Conservation (phyloP, 1,284 basidiomycete species). For the Cutaneotrichosporon spelunceum region DNA sequence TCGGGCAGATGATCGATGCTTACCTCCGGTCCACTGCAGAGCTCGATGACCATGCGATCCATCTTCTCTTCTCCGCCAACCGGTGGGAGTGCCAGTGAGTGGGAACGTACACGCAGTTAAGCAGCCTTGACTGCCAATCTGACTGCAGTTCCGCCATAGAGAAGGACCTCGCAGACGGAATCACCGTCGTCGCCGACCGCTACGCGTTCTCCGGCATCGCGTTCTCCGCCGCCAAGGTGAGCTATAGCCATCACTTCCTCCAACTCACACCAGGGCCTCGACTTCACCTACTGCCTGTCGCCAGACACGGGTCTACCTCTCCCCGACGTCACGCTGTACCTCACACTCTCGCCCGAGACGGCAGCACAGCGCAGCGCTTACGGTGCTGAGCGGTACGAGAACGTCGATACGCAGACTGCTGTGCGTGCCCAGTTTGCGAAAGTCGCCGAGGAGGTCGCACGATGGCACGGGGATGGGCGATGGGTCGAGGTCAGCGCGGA, state of each 20-base stretch:
- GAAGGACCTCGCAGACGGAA: constrained; percentile 62
- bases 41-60: constrained; percentile 85
- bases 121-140: background rate
- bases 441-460: constrained; percentile 52
- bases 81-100: constrained; percentile 90
- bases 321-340: constrained; percentile 84
- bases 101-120: background rate
- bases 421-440: constrained; percentile 65
- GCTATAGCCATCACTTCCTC: constrained; percentile 38
- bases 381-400: constrained; percentile 86
- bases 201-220: constrained; percentile 97
- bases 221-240: constrained; percentile 80
- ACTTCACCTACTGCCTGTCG: constrained; percentile 71
- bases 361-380: constrained; percentile 77
- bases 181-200: constrained; percentile 80
- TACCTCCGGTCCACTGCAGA: constrained; percentile 82
- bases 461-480: constrained; percentile 36
- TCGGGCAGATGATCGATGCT: constrained; percentile 88
- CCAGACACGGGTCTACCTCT: constrained; percentile 83
- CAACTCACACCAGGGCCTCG: constrained; percentile 51
- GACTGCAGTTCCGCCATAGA: constrained; percentile 62
- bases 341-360: constrained; percentile 71
- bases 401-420: constrained; percentile 66
- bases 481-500: constrained; percentile 71
- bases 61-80: constrained; percentile 94